Base-by-base conservation (phyloP, 2,329 filamentous ascomycete genomes). In the Diaporthe vaccinii region DNA sequence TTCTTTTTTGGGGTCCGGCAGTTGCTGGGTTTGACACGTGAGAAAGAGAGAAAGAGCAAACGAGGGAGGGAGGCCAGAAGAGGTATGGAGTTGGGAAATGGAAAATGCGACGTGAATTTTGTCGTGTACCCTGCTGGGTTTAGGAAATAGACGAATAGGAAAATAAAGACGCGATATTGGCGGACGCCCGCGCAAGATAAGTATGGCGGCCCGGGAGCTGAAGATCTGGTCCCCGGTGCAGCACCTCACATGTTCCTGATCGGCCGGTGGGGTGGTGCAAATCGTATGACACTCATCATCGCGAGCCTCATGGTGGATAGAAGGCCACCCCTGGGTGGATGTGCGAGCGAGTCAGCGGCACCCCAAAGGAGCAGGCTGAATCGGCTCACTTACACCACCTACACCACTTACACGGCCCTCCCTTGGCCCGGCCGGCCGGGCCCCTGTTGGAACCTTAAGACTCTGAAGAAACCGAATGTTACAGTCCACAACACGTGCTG, bases 261-360 rank as follows among this genome's bases (percentile, higher is more conserved):
- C 46, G 65, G 22, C 65, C 65, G n/a, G 65, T 69, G 65, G 65
- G 31, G 65, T 69, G 65, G 46, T 55, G 49, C n/a, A 17, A 41
- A 41, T 69, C 65, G 65, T 55, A 69, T 69, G 65, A 69, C 65
- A 28, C 49, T 69, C 49, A 69, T 69, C n/a, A 53, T 53, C 31
- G 46, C 7, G 65, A 69, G 65, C 65, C 65, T 69, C 49, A 53
- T 28, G 65, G 65, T 55, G 49, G 65, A 55, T 69, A 28, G 34
- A 20, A 39, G 8, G 14, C 31, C 65, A 41, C n/a, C 49, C 49
- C n/a, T 28, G 34, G 14, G 65, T 69, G 65, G 65, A 31, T 55
- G 20, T 55, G 34, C 5, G 65, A 55, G 65, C 65, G 65, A 69
- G 65, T 69, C 65, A 69, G 65, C 36, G 9, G 49, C 49, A 22